Base-by-base conservation (phyloP, 805 yeast genomes). In the Jamesozyma piceae region DNA sequence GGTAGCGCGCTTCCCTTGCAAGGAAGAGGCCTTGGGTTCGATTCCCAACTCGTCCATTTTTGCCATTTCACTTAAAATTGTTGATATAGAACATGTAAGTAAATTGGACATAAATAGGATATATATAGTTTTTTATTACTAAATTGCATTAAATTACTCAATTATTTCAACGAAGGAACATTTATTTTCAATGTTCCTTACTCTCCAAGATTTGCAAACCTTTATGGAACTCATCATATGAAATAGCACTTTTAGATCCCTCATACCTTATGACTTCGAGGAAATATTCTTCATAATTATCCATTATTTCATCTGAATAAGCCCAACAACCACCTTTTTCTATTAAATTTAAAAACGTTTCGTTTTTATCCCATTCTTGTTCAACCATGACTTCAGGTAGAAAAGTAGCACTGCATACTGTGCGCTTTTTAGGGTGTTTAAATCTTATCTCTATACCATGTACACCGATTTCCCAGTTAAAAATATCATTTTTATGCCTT, bases 321-420 rank as follows among this genome's bases (percentile, higher is more conserved):
- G 47, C 46, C 46, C 40, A 55, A 37, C 47, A 51, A 1, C 86
- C 92, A 0, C 95, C 88, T 58, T 92, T 92, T 19, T 70, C 65
- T 2, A 90, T 75, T 31, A 94, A 68, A 49, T 84, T 73, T 46
- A 68, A 68, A 43, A 90, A 62, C 0, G 97, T 90, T 20, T 83
- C 80, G 15, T 66, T 64, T 41, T 51, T 44, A 49, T 72, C 73
- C 95, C 96, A 87, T 1, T 75, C 78, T 51, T 89, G 95, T 50
- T 90, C 97, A 4, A 66, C 71, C 19, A 96, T 95, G 1, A 92
- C 97, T 34, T 79, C 83, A 0, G 98, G 98, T 33, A 92, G 64
- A 51, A 87, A 92, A 0, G 97, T 92, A 0, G 97, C 87, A 39
- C 81, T 74, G 24, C 67, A 71, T 0, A 56, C 45, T 3, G 63